These are phyloP conservation scores for Penicillium waksmanii DNA, from an alignment of 495 filamentous ascomycete genomes.

Conservation along the genomic window DNA sequence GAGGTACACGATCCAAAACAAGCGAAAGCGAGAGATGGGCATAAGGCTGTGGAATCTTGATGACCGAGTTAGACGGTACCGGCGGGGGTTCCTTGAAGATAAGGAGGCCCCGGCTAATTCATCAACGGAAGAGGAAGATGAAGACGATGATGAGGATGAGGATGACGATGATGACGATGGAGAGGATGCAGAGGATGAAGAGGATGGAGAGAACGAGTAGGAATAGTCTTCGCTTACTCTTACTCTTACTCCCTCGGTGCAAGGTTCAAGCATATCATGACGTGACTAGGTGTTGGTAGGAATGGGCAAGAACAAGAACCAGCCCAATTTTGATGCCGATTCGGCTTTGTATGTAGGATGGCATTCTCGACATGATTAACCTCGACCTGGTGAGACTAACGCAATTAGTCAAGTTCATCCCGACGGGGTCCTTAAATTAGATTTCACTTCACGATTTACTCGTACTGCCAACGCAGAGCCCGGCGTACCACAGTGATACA, in stretches of 20 bases:
- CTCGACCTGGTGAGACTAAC: conserved; percentile 10
- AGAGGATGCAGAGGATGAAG: neutral
- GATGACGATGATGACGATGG: neutral
- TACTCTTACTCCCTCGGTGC: too few relatives aligned
- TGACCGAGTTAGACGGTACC: neutral
- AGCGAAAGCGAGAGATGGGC: neutral
- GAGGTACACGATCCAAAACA: neutral
- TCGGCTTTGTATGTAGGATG: neutral
- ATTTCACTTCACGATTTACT: conserved; percentile 3
- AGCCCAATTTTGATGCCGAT: neutral
- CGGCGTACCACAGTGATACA: neutral
- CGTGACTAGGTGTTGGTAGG: too few relatives aligned
- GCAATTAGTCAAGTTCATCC: conserved; percentile 25
- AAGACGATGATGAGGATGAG: neutral
- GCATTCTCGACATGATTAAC: conserved; percentile 2
- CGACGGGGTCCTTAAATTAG: conserved; percentile 18
- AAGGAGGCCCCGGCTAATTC: neutral
- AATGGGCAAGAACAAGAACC: neutral
- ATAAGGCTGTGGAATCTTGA: neutral
- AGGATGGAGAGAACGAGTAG: neutral
- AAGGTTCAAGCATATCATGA: too few relatives aligned
- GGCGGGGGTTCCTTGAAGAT: neutral
- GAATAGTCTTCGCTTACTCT: too few relatives aligned
- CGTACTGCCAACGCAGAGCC: too few relatives aligned
- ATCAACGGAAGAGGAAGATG: neutral